Percentiles rank a stretch among this genome's conserved stretches.
These are phyloP conservation scores for Warburgia ugandensis DNA, from an alignment of 164 flowering plant species.

Conservation along the genomic window DNA sequence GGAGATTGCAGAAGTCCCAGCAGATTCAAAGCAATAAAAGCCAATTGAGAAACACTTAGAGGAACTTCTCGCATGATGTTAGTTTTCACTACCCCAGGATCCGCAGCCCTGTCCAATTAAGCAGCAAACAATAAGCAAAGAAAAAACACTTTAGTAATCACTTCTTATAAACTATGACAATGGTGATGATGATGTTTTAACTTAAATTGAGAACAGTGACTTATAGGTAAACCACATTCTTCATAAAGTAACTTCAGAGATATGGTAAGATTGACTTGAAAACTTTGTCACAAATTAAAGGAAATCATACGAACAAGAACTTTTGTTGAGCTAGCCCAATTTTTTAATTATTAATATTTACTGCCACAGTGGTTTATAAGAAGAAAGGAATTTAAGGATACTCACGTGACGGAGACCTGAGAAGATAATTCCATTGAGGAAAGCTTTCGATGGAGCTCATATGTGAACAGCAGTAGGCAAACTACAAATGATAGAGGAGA, in stretches of 20 bases:
- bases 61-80: conserved; percentile 88
- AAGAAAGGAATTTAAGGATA: conserved; percentile 1
- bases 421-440: conserved; percentile 30
- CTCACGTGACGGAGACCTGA: conserved; percentile 69
- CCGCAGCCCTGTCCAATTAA: conserved; percentile 54
- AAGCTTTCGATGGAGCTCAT: conserved; percentile 69
- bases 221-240: no score
- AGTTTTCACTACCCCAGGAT: conserved; percentile 79
- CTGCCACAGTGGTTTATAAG: neutral
- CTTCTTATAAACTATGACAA: neutral
- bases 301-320: neutral
- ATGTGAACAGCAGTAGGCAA: conserved; percentile 63
- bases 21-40: conserved; percentile 38
- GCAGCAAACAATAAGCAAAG: neutral
- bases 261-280: no score
- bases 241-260: no score
- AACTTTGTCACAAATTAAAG: no score
- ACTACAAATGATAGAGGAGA: conserved; percentile 31
- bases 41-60: conserved; percentile 29
- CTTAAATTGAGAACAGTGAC: no score
- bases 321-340: neutral
- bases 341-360: neutral
- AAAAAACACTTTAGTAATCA: no score
- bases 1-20: conserved; percentile 65
- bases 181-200: neutral